These are phyloP conservation scores for Globisporangium megalacanthum DNA, from an alignment of 352 stramenopile genomes.

Conservation along the genomic window DNA sequence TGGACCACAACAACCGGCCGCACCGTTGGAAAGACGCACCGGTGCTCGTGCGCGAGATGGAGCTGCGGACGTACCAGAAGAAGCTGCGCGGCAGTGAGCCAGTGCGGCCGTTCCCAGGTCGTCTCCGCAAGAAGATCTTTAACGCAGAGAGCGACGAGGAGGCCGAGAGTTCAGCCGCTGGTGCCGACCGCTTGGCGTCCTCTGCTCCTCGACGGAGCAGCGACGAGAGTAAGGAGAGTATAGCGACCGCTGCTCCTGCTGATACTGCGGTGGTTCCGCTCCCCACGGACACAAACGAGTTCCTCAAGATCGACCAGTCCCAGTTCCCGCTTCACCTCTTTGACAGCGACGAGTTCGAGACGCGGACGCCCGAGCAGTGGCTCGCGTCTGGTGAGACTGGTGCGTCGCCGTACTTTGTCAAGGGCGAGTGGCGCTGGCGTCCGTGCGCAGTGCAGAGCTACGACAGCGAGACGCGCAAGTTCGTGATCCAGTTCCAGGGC, in stretches of 20 bases:
- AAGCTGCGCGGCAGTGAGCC: conserved; percentile 40
- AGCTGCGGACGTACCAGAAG: conserved; percentile 52
- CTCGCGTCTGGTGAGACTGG: conserved; percentile 38
- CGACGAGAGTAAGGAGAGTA: not conserved
- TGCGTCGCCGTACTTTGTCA: conserved; percentile 80
- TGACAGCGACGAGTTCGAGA: conserved; percentile 85
- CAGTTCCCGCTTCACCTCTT: conserved; percentile 89
- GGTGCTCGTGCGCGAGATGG: conserved; percentile 57
- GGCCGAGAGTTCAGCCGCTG: not conserved
- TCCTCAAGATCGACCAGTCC: conserved; percentile 88
- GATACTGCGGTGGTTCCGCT: not conserved
- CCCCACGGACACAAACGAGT: conserved; percentile 36
- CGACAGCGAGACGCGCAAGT: conserved; percentile 59
- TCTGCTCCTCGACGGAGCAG: not conserved
- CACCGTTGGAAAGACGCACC: conserved; percentile 80
- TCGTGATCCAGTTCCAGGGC: conserved; percentile 80
- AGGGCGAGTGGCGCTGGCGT: conserved; percentile 82
- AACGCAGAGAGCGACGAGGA: conserved; percentile 16
- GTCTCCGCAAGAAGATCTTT: conserved; percentile 43
- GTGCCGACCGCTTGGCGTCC: not conserved
- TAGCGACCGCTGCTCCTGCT: not conserved
- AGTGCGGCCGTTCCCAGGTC: conserved; percentile 54
- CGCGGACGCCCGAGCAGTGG: conserved; percentile 69
- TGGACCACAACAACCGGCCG: conserved; percentile 85
- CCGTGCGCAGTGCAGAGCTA: conserved; percentile 61